phyloP scores from a whole-genome alignment of 371 early-diverging fungal genomes.

The Entomophthora muscae region DNA sequence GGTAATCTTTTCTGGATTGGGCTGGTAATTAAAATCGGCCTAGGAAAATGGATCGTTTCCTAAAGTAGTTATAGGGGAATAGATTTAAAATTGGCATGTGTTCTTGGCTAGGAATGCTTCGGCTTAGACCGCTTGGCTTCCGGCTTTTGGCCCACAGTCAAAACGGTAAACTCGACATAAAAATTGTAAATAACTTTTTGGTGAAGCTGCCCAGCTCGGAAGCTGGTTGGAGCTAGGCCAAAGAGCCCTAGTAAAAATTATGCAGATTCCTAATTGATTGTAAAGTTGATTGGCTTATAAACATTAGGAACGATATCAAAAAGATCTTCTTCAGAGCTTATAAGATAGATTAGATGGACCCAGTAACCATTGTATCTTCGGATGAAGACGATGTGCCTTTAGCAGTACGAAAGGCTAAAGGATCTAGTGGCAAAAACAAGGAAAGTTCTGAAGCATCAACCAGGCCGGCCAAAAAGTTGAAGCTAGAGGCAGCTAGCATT shows the following conservation, averaged over 20 bases:
- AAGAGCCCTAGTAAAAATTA: too few relatives aligned
- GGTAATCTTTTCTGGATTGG: too few relatives aligned
- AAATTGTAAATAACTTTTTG: not conserved
- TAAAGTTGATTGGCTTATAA: not conserved
- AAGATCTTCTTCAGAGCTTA: not conserved
- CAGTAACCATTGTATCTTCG: not conserved
- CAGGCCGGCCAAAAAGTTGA: too few relatives aligned
- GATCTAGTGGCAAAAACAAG: not conserved
- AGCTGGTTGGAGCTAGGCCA: not conserved
- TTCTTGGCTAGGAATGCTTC: too few relatives aligned
- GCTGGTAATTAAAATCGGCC: too few relatives aligned
- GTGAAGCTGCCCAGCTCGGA: not conserved
- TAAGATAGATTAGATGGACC: not conserved
- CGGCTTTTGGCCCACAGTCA: too few relatives aligned
- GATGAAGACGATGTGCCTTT: not conserved
- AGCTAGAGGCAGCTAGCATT: not conserved
- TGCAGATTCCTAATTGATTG: not conserved
- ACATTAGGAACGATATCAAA: not conserved
- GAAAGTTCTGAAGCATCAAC: not conserved
- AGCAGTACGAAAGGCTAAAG: not conserved
- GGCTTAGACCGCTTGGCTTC: too few relatives aligned
- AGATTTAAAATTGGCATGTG: too few relatives aligned
- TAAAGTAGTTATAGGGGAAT: too few relatives aligned
- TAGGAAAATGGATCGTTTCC: too few relatives aligned
- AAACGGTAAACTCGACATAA: not conserved